Base-by-base conservation (phyloP, 2,329 filamentous ascomycete genomes). In the Tolypocladium tropicale region DNA sequence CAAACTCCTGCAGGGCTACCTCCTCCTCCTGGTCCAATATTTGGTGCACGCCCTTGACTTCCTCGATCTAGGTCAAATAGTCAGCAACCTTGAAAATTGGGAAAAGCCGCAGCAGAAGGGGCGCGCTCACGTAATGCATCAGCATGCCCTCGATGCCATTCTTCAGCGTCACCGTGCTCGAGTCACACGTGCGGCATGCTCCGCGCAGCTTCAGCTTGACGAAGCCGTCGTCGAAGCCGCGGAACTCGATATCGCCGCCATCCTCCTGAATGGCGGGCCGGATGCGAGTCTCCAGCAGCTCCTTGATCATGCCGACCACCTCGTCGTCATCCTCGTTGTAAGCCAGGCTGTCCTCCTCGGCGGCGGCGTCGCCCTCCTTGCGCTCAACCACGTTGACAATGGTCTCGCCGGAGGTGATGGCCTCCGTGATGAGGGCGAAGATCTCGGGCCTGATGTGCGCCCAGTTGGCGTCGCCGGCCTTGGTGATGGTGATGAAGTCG, bases 131-230 rank as follows among this genome's bases (percentile, higher is more conserved):
- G 72, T 94, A 94, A 71, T 93, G 90, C 90, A 96, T 96, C 70
- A 97, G 72, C 94, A 99, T 97, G 62, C 89, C 90, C 79, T 99
- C 94, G 63, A 99, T 99, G 7, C 94, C 94, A 70, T 95, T 97
- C 79, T 95, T 96, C 62, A 99, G 74, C 33, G 94, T 99, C 37
- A 96, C 92, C 0, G 94, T 97, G 70, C 92, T 96, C 50, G 90
- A 95, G 71, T 97, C 94, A 71, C 94, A 99, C 23, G 93, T 97
- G 62, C 94, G 81, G 73, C 94, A 99, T 23, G 94, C 94, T 18
- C 94, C 94, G 52, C 93, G 81, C 65, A 99, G 74, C 79, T 96
- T 96, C 65, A 96, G 70, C 64, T 84, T 70, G n/a, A 96, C 94
- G 60, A 87, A 82, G 0, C 94, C 94, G 36, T 74, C 81, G 62